Evolutionary conservation across 2,329 filamentous ascomycete species (phyloP).

Genomic region (Diaporthe citri): DNA sequence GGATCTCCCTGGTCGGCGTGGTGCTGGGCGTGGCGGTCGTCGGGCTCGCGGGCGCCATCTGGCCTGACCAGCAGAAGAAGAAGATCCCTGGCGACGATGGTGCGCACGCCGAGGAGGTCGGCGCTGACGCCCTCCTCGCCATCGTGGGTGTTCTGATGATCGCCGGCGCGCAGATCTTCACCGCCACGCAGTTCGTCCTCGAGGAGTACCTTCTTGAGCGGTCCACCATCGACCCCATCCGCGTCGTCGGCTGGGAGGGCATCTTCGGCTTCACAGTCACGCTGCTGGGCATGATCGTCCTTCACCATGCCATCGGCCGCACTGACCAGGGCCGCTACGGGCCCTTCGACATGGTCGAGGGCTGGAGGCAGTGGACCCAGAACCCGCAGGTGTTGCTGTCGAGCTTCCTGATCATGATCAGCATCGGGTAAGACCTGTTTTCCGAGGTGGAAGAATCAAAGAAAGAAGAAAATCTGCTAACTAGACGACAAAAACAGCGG

Average conservation of each 20-base stretch:
- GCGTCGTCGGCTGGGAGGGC: slow-evolving; percentile 96
- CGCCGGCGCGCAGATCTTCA: slow-evolving; percentile 95
- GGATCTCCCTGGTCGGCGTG: slow-evolving; percentile 88
- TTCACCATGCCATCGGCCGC: slow-evolving; percentile 82
- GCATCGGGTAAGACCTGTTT: slow-evolving; percentile 80
- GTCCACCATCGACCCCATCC: slow-evolving; percentile 79
- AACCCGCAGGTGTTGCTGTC: slow-evolving; percentile 79
- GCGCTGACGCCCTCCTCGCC: slow-evolving; percentile 70
- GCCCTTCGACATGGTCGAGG: slow-evolving; percentile 91
- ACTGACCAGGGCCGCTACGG: slow-evolving; percentile 81
- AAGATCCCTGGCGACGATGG: slow-evolving; percentile 46
- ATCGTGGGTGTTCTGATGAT: slow-evolving; percentile 90
- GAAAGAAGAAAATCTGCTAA: slow-evolving; percentile 16
- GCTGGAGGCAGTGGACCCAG: slow-evolving; percentile 82
- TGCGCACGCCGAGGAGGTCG: slow-evolving; percentile 53
- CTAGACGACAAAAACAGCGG: slow-evolving; percentile 67
- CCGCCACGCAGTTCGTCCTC: slow-evolving; percentile 93
- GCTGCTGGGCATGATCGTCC: slow-evolving; percentile 79
- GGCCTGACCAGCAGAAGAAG: slow-evolving; percentile 71
- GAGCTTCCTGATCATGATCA: slow-evolving; percentile 94
- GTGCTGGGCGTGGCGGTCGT: slow-evolving; percentile 90
- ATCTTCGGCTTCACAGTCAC: slow-evolving; percentile 90
- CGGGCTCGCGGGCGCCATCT: slow-evolving; percentile 88
- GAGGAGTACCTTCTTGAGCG: slow-evolving; percentile 90
- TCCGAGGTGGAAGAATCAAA: slow-evolving; percentile 4